Conservation (phyloP, 192 early-diverging fungal genomes). For the Martensiomyces pterosporus region DNA sequence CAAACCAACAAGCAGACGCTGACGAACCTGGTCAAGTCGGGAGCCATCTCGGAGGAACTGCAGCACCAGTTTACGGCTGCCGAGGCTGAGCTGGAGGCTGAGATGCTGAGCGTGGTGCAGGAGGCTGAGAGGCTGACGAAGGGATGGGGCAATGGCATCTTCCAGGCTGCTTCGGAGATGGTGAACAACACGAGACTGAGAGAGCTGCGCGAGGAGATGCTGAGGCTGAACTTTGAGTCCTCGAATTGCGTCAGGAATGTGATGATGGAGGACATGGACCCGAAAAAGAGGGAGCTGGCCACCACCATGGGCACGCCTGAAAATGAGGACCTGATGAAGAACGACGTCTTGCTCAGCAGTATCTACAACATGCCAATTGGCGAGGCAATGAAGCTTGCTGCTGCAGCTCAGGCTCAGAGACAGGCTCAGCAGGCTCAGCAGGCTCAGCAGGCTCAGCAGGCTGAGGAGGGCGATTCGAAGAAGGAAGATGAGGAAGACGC, state of each 20-base stretch:
- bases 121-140: slow-evolving; percentile 76
- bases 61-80: slow-evolving; percentile 69
- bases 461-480: slow-evolving; percentile 6
- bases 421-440: slow-evolving; percentile 43
- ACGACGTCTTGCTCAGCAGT: slow-evolving; percentile 41
- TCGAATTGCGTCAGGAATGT: slow-evolving; percentile 27
- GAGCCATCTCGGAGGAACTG: slow-evolving; percentile 79
- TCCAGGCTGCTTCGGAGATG: slow-evolving; percentile 76
- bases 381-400: slow-evolving; percentile 40
- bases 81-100: slow-evolving; percentile 73
- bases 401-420: slow-evolving; percentile 35
- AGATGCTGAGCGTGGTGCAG: slow-evolving; percentile 72
- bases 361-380: slow-evolving; percentile 50
- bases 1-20: slow-evolving; percentile 78
- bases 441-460: slow-evolving; percentile 35
- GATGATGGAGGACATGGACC: slow-evolving; percentile 40
- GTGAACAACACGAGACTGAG: slow-evolving; percentile 61
- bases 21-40: slow-evolving; percentile 66
- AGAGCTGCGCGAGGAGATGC: slow-evolving; percentile 49
- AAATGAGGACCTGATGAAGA: slow-evolving; percentile 39
- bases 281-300: slow-evolving; percentile 50
- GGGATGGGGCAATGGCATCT: slow-evolving; percentile 82
- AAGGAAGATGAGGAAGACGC: slow-evolving; percentile 40
- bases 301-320: slow-evolving; percentile 54
- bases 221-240: slow-evolving; percentile 37